phyloP scores from a whole-genome alignment of 2,329 filamentous ascomycete species.

The Pseudocercospora fuligena region DNA sequence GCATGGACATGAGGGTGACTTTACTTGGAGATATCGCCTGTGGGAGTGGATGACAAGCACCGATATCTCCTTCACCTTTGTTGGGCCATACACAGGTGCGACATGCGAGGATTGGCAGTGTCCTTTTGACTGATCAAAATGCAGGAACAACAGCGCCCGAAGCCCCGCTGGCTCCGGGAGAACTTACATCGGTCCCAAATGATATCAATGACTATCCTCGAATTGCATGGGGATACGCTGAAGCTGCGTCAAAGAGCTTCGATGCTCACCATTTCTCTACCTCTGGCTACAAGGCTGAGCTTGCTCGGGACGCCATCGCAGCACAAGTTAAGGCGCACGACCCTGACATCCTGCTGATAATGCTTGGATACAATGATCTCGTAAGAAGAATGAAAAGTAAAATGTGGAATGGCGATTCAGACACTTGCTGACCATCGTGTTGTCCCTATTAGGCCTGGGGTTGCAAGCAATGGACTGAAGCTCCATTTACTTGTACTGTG shows the following conservation, averaged over 20 bases:
- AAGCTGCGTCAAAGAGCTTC: constrained; percentile 35
- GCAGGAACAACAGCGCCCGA: background rate
- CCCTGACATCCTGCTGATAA: constrained; percentile 39
- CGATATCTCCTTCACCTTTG: constrained; percentile 38
- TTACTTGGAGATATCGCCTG: constrained; percentile 51
- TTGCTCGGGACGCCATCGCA: constrained; percentile 38
- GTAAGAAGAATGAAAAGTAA: background rate
- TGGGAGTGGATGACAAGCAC: constrained; percentile 46
- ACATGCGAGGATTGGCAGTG: background rate
- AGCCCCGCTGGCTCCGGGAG: constrained; percentile 18
- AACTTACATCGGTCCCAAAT: background rate
- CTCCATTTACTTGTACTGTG: constrained; percentile 19
- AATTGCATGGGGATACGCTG: constrained; percentile 40
- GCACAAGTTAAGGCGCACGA: constrained; percentile 36
- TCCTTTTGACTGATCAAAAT: background rate
- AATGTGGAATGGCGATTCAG: background rate
- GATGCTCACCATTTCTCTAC: constrained; percentile 25
- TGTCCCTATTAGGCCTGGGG: constrained; percentile 21
- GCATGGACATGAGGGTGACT: constrained; percentile 45
- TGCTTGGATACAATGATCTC: constrained; percentile 35
- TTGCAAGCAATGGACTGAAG: constrained; percentile 22
- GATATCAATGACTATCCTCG: background rate
- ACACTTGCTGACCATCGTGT: background rate
- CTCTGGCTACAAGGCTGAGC: constrained; percentile 40
- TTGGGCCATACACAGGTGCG: constrained; percentile 47